Conservation (phyloP, 2,329 filamentous ascomycete genomes). For the Botrytis fragariae region DNA sequence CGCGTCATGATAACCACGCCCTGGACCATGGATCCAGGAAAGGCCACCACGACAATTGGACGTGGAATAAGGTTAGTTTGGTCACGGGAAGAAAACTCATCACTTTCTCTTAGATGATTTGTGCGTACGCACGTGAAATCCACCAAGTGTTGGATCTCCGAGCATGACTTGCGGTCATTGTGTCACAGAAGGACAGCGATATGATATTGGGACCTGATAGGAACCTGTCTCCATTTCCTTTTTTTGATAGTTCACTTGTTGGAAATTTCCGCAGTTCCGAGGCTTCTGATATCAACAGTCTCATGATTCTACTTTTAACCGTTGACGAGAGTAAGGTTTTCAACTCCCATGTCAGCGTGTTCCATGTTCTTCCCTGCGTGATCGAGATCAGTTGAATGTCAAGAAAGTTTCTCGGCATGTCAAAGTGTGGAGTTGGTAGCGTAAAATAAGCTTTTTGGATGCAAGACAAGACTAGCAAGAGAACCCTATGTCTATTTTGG, state of each 20-base stretch:
- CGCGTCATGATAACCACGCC: background rate
- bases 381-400: background rate
- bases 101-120: background rate
- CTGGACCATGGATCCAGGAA: background rate
- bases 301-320: background rate
- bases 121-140: background rate
- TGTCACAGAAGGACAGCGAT: background rate
- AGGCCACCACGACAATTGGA: background rate
- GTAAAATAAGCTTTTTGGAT: background rate
- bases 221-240: too few species aligned
- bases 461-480: background rate
- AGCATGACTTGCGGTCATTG: background rate
- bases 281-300: background rate
- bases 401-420: background rate
- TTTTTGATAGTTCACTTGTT: too few species aligned
- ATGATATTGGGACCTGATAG: background rate
- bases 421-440: background rate
- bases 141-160: background rate
- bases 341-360: background rate
- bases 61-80: background rate
- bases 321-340: background rate
- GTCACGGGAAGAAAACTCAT: background rate
- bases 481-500: background rate
- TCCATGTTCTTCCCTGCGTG: background rate
- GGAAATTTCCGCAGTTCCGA: background rate